Evolutionary conservation across 176 grass and related monocot genomes (phyloP), one percentile per base, ranked within the genome.

Genomic region (Pontederia crassipes): DNA sequence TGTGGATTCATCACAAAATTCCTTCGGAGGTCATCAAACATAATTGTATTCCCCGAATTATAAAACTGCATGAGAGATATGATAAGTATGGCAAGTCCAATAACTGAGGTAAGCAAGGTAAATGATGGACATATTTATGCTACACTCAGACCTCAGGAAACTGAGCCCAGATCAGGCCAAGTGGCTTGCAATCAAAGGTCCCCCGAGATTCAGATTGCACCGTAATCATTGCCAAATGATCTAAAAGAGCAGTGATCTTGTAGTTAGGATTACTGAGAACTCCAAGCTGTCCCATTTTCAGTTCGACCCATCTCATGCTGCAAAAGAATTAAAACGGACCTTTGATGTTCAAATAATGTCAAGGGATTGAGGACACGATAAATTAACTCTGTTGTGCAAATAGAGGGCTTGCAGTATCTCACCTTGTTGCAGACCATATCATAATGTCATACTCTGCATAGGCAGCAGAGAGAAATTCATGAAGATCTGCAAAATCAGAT

Each of bases 1-100:
- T 98, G 93, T 24, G 93, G 93, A 61, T 98, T 98, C 93, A 98
- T 98, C 53, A 92, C 79, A 11, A 88, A 98, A 53, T 98, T 98
- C 74, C 93, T 83, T 65, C 71, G 76, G 48, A 98, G 82, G 64
- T 98, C 93, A 74, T 98, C 93, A 72, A 98, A 98, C 88, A 93
- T 98, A 54, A 98, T 86, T 17, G 84, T 98, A 77, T 89, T 98
- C 54, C 60, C 83, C 17, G 83, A 75, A 28, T 46, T 98, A 68
- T 92, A 98, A 70, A 76, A 92, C 88, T 98, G 93, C 72, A 77
- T 79, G 35, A 68, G 32, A 67, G 32, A 55, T 46, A 9, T 17
- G 32, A 28, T 18, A 27, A 68, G n/a, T 40, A 8, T 24, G 53
- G 14, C 65, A 57, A 26, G 24, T 46, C 46, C 55, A 24, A 10